Conservation (phyloP, 768 basidiomycete species). For the Dendrothele bispora region DNA sequence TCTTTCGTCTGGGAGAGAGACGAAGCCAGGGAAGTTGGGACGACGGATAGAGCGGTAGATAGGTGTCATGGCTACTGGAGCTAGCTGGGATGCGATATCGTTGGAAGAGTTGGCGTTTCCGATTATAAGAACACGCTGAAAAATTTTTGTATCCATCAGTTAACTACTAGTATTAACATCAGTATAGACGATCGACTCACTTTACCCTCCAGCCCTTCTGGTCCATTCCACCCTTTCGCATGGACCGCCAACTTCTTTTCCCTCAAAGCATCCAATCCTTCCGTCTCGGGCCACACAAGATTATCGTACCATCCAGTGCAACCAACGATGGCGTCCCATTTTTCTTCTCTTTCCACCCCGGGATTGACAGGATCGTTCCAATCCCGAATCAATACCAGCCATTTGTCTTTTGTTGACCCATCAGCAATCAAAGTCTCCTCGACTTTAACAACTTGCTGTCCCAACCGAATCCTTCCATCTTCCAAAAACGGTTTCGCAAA, state of each 20-base stretch:
- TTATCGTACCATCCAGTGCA: constrained; percentile 45
- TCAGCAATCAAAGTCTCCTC: constrained; percentile 34
- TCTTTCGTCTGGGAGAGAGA: constrained; percentile 39
- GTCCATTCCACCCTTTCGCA: constrained; percentile 42
- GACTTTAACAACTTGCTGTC: constrained; percentile 38
- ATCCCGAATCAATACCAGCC: constrained; percentile 39
- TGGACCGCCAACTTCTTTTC: constrained; percentile 38
- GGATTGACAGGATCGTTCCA: constrained; percentile 26
- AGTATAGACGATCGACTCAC: constrained; percentile 9
- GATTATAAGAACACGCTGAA: constrained; percentile 46
- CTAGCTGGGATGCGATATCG: constrained; percentile 50
- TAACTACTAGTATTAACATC: background rate
- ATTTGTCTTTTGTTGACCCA: constrained; percentile 32
- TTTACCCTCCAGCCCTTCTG: constrained; percentile 33
- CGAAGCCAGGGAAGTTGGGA: constrained; percentile 35
- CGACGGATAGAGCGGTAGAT: constrained; percentile 49
- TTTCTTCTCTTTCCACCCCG: constrained; percentile 12
- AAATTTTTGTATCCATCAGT: too few relatives aligned
- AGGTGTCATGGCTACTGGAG: constrained; percentile 34
- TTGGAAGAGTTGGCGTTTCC: constrained; percentile 56
- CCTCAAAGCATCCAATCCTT: constrained; percentile 39
- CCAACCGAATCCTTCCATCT: constrained; percentile 36
- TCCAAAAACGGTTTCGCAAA: constrained; percentile 34
- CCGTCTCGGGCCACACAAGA: constrained; percentile 41
- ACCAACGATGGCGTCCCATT: constrained; percentile 51